Evolutionary conservation across 345 rosid genomes (phyloP).

Genomic region (Syzygium grande): DNA sequence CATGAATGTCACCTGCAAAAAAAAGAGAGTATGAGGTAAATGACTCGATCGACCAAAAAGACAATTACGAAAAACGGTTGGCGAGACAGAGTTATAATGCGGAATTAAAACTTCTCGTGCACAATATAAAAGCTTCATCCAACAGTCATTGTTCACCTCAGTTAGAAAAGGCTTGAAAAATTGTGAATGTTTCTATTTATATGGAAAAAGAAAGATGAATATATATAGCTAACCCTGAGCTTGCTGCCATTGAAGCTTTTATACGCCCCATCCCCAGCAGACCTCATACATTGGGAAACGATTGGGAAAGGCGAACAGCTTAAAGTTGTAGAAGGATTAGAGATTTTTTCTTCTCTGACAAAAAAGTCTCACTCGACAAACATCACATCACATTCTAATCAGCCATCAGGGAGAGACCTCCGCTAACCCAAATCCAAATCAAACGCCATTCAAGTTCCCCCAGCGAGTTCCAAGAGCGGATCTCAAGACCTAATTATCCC

Average conservation of each 20-base stretch:
- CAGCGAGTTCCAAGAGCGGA: not conserved
- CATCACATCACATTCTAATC: not conserved
- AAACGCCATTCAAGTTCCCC: not conserved
- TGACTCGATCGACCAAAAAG: not conserved
- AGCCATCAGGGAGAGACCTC: not conserved
- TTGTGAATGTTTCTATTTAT: not conserved
- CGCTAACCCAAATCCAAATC: not conserved
- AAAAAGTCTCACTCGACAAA: not conserved
- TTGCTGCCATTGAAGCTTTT: not conserved
- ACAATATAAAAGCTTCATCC: not conserved
- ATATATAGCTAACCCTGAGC: not conserved
- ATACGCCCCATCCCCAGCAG: not conserved
- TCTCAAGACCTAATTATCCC: not conserved
- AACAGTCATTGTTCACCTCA: not conserved
- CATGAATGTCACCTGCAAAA: conserved; percentile 80
- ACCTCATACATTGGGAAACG: not conserved
- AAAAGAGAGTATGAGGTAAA: not conserved
- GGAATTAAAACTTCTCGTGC: not conserved
- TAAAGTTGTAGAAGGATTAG: not conserved
- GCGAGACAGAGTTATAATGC: not conserved
- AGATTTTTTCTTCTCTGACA: not conserved
- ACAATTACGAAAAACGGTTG: not conserved
- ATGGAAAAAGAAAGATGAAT: not conserved
- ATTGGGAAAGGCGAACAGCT: not conserved
- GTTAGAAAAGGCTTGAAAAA: not conserved